These are phyloP conservation scores for Syzygium grande DNA, from an alignment of 345 rosid genomes.

Conservation along the genomic window DNA sequence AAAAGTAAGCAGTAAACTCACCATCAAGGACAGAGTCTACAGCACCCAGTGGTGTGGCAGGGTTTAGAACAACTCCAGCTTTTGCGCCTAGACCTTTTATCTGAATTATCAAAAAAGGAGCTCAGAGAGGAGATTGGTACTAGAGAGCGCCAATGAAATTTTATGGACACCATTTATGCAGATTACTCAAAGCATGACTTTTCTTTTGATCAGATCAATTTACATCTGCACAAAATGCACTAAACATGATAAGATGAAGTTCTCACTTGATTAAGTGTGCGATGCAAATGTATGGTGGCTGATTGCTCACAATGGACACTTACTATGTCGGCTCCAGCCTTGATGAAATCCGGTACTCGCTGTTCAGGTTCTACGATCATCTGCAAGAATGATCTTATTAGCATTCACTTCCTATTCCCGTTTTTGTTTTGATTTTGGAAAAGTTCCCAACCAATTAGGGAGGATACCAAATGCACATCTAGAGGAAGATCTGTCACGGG, in stretches of 20 bases:
- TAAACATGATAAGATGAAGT: not conserved
- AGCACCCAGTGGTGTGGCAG: conserved; percentile 74
- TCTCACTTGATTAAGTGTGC: conserved; percentile 63
- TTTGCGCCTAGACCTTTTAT: conserved; percentile 86
- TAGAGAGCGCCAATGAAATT: not conserved
- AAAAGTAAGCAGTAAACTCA: conserved; percentile 25
- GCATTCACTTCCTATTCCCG: not conserved
- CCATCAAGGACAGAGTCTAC: conserved; percentile 88
- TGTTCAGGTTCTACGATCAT: conserved; percentile 96
- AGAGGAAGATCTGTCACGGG: conserved; percentile 91
- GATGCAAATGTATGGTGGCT: conserved; percentile 94
- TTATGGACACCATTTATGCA: not conserved
- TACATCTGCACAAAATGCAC: not conserved
- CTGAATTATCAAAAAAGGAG: conserved; percentile 20
- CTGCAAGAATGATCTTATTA: conserved; percentile 18
- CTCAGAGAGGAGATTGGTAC: not conserved
- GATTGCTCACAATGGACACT: conserved; percentile 96
- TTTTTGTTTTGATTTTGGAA: not conserved
- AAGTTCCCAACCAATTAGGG: not conserved
- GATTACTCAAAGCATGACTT: not conserved
- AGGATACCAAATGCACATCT: conserved; percentile 85
- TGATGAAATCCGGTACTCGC: conserved; percentile 89
- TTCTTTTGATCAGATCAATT: not conserved
- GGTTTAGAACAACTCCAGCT: conserved; percentile 97
- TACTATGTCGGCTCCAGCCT: conserved; percentile 97